A percentile compares a stretch with the other conserved stretches of the same genome.
These are phyloP conservation scores for Pilasporangium apinafurcum DNA, from an alignment of 352 stramenopile genomes.

Conservation along the genomic window DNA sequence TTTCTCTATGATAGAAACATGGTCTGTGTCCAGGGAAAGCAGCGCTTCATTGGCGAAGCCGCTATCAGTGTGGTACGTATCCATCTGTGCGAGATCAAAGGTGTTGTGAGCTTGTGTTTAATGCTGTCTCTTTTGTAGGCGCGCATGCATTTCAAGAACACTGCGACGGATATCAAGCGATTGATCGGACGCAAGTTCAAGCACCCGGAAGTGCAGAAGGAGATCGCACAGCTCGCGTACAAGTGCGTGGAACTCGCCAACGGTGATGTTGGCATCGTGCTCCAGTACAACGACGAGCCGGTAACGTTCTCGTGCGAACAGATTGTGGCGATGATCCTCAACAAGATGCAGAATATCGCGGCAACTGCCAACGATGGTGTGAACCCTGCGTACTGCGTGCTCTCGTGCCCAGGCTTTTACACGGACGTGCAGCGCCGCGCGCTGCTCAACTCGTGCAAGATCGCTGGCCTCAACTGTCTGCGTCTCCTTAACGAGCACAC, in stretches of 20 bases:
- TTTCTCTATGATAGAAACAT: constrained; percentile 42
- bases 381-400: constrained; percentile 86
- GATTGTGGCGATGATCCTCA: constrained; percentile 96
- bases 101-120: no score
- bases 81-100: no score
- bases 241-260: constrained; percentile 85
- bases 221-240: constrained; percentile 92
- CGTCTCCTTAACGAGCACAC: constrained; percentile 98
- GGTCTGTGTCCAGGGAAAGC: constrained; percentile 84
- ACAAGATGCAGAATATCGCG: constrained; percentile 95
- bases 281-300: constrained; percentile 90
- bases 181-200: constrained; percentile 96
- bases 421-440: constrained; percentile 96
- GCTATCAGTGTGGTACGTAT: constrained; percentile 77
- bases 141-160: constrained; percentile 98
- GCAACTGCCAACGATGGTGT: constrained; percentile 89
- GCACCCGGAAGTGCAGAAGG: constrained; percentile 92
- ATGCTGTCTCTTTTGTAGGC: constrained; percentile 21
- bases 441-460: constrained; percentile 90
- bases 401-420: constrained; percentile 97
- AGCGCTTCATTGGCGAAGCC: constrained; percentile 92
- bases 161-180: constrained; percentile 95
- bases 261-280: constrained; percentile 86
- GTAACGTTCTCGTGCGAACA: constrained; percentile 94
- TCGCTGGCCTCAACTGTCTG: constrained; percentile 95